phyloP scores from a whole-genome alignment of 768 basidiomycete species.

The Suillus subluteus region DNA sequence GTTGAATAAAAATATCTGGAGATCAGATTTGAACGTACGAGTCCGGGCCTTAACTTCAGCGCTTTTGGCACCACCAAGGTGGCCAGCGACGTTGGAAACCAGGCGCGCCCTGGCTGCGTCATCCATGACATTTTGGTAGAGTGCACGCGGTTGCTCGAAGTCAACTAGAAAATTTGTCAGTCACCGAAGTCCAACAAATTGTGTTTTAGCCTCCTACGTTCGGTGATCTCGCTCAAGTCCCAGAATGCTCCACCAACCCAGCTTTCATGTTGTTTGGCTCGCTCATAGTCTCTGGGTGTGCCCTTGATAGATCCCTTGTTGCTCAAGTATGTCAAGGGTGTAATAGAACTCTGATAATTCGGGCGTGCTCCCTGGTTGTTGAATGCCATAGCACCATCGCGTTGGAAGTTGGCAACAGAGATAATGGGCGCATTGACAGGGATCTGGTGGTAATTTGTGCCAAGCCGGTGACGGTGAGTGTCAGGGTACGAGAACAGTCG shows the following conservation, averaged over 20 bases:
- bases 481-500: constrained; percentile 95
- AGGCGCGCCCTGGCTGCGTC: constrained; percentile 62
- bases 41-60: constrained; percentile 62
- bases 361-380: constrained; percentile 83
- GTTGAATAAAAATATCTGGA: background rate
- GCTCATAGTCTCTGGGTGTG: constrained; percentile 40
- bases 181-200: background rate
- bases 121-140: constrained; percentile 71
- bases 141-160: constrained; percentile 80
- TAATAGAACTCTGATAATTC: constrained; percentile 83
- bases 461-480: constrained; percentile 85
- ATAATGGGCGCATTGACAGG: constrained; percentile 82
- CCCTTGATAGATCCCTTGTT: constrained; percentile 50
- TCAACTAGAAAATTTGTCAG: constrained; percentile 52
- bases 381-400: constrained; percentile 72
- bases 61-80: constrained; percentile 65
- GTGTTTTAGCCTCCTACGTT: constrained; percentile 56
- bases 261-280: constrained; percentile 62
- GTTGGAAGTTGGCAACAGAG: constrained; percentile 89
- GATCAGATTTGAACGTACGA: constrained; percentile 49
- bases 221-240: constrained; percentile 75
- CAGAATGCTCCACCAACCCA: constrained; percentile 73
- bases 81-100: constrained; percentile 67
- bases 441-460: constrained; percentile 80
- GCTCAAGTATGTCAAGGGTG: constrained; percentile 66